These are phyloP conservation scores for Blastomyces parvus DNA, from an alignment of 2,329 filamentous ascomycete genomes.

Conservation along the genomic window DNA sequence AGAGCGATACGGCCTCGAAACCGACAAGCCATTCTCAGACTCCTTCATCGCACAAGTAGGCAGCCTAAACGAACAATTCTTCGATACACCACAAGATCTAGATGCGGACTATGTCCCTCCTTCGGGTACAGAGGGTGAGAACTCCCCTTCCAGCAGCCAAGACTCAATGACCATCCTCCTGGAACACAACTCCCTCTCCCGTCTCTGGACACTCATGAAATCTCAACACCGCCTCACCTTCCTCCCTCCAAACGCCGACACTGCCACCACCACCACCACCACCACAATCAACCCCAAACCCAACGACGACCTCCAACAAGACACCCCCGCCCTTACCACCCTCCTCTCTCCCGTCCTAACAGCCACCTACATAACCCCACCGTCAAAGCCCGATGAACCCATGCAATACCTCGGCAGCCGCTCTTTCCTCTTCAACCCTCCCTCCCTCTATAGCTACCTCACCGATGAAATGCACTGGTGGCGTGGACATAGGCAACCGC, in stretches of 20 bases:
- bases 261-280: constrained; percentile 13
- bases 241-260: constrained; percentile 19
- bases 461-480: constrained; percentile 72
- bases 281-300: constrained; percentile 23
- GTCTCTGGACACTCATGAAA: constrained; percentile 56
- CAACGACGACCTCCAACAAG: constrained; percentile 28
- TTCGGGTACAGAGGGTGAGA: constrained; percentile 18
- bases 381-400: constrained; percentile 17
- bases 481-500: constrained; percentile 62
- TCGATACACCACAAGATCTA: constrained; percentile 37
- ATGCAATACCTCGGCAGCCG: constrained; percentile 43
- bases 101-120: constrained; percentile 18
- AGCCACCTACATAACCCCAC: constrained; percentile 35
- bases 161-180: constrained; percentile 45
- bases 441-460: constrained; percentile 57
- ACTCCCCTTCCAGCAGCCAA: constrained; percentile 23
- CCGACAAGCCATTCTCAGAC: constrained; percentile 61
- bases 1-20: constrained; percentile 59
- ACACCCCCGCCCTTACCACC: constrained; percentile 12
- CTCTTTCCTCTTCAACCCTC: constrained; percentile 57
- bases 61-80: constrained; percentile 57
- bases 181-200: constrained; percentile 49
- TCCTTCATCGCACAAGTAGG: constrained; percentile 67
- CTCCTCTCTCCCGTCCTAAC: constrained; percentile 38
- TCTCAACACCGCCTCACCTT: constrained; percentile 48